Evolutionary conservation across 1,284 basidiomycete species (phyloP), one percentile per base, ranked within the genome.

Genomic region (Quambalaria eucalypti): DNA sequence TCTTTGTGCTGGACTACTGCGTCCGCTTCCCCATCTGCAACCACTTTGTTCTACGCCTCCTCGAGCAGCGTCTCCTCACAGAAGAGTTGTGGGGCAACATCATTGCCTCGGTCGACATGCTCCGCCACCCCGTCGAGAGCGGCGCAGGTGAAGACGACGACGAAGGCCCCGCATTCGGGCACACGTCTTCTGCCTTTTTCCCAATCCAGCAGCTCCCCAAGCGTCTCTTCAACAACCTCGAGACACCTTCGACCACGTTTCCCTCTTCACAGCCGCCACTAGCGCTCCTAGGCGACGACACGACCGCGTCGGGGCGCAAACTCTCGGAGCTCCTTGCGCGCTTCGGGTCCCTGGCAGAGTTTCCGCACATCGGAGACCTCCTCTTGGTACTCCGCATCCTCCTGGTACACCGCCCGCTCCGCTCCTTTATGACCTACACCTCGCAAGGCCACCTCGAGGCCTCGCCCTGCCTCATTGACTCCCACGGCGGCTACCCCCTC

Each of bases 1-100:
- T 12, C n/a, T 54, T 50, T 28, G 48, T 54, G n/a, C 38, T 54
- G 52, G 52, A 54, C 31, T 54, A 54, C 36, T 54, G 52, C 28
- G 16, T 54, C 9, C 10, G 47, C 5, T 54, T 48, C 25, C 52
- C 42, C 6, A 28, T 54, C 23, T 54, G 52, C 44, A 30, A 51
- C 36, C 16, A n/a, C 36, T 14, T 39, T 5, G 36, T 10, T 39
- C 10, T 39, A 12, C 5, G 36, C 36, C 21, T 39, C 10, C 16
- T 39, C 5, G 16, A 39, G 10, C 16, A 39, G 16, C 36, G 21
- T n/a, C 16, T 39, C 4, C 36, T 39, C 36, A 39, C 16, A 21
- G 16, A n/a, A 4, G 5, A 14, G 5, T 14, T 39, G 4, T 39
- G 16, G 16, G 36, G 36, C 4, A 39, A 39, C 36, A n/a, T n/a